phyloP scores from a whole-genome alignment of 2,329 filamentous ascomycete species.

The Westerdykella aurantiaca region DNA sequence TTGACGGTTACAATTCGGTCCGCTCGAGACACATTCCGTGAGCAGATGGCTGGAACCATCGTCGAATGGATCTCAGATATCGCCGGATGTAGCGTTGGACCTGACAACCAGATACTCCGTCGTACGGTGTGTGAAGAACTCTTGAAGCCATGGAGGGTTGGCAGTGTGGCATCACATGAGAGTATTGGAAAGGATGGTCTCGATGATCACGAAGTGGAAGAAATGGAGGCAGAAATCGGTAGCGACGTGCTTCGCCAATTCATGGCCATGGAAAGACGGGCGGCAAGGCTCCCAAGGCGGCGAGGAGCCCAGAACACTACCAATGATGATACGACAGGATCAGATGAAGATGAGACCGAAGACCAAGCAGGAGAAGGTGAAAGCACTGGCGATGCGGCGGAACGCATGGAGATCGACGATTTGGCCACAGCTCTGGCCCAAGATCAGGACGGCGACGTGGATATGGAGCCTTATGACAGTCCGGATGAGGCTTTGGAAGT shows the following conservation, averaged over 20 bases:
- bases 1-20: constrained; percentile 93
- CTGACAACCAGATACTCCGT: constrained; percentile 72
- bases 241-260: constrained; percentile 23
- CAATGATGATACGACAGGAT: constrained; percentile 40
- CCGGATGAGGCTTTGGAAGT: constrained; percentile 65
- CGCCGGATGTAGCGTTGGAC: constrained; percentile 76
- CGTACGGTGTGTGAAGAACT: constrained; percentile 86
- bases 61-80: constrained; percentile 96
- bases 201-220: constrained; percentile 69
- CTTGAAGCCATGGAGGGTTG: constrained; percentile 78
- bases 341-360: constrained; percentile 42
- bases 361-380: constrained; percentile 43
- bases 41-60: constrained; percentile 98
- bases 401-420: constrained; percentile 46
- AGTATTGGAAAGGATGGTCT: constrained; percentile 72
- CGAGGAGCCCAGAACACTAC: constrained; percentile 43
- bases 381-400: constrained; percentile 27
- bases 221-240: constrained; percentile 40
- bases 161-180: constrained; percentile 75
- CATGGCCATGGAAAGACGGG: constrained; percentile 21
- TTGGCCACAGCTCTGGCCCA: constrained; percentile 35
- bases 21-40: constrained; percentile 87
- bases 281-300: constrained; percentile 21
- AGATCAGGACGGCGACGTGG: constrained; percentile 45
- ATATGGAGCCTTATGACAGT: constrained; percentile 43